phyloP scores from a whole-genome alignment of 2,329 filamentous ascomycete genomes.

The Clonostachys sp. region DNA sequence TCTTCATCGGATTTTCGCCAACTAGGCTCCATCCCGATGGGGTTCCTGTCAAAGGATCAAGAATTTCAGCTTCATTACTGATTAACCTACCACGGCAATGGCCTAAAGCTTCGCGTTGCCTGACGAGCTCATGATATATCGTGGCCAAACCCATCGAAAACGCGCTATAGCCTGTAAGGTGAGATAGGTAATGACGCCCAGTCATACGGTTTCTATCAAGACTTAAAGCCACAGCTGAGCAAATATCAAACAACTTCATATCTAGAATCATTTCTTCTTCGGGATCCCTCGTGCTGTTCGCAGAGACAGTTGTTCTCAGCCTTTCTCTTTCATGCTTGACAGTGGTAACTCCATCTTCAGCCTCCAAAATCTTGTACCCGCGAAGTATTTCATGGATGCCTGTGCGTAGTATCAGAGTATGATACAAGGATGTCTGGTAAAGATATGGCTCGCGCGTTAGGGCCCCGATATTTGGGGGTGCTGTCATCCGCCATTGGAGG shows the following conservation, averaged over 20 bases:
- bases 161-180: no score
- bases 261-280: neutral
- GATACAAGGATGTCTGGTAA: slow-evolving; percentile 4
- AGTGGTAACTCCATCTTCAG: no score
- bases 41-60: no score
- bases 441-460: neutral
- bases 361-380: neutral
- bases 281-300: neutral
- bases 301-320: no score
- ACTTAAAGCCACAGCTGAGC: slow-evolving; percentile 3
- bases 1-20: no score
- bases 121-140: no score
- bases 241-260: slow-evolving; percentile 1
- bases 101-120: no score
- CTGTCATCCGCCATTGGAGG: slow-evolving; percentile 1
- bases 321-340: no score
- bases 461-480: neutral
- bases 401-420: slow-evolving; percentile 1
- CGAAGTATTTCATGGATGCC: slow-evolving; percentile 2
- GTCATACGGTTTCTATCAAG: slow-evolving; percentile 2
- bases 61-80: no score
- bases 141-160: no score
- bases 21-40: no score
- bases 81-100: no score
- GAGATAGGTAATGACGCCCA: neutral